Conservation (phyloP, 2,329 filamentous ascomycete genomes). For the Xylariaceae sp. region DNA sequence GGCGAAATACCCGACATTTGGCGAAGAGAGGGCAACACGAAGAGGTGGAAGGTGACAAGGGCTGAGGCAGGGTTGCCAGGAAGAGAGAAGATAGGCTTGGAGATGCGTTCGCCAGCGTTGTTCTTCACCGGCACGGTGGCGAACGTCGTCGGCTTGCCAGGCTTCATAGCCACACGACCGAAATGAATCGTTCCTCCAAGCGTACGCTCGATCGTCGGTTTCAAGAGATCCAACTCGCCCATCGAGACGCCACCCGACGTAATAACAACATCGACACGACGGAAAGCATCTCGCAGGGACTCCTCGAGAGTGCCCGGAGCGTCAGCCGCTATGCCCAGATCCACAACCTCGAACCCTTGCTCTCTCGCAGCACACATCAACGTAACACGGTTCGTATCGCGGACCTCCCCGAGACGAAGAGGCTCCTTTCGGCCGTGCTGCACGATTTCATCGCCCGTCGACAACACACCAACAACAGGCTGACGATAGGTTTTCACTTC, state of each 20-base stretch:
- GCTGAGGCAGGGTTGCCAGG: constrained; percentile 93
- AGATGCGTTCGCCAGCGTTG: constrained; percentile 48
- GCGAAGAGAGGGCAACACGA: constrained; percentile 83
- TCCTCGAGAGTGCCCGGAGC: constrained; percentile 69
- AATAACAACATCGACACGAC: constrained; percentile 73
- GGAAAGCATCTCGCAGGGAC: constrained; percentile 68
- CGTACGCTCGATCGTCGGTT: constrained; percentile 87
- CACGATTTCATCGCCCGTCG: constrained; percentile 92
- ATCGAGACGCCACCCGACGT: constrained; percentile 95
- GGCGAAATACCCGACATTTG: constrained; percentile 64
- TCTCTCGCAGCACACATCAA: constrained; percentile 71
- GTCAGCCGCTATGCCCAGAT: constrained; percentile 80
- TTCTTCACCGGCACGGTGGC: constrained; percentile 72
- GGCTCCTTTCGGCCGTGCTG: constrained; percentile 59
- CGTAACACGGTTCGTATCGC: constrained; percentile 88
- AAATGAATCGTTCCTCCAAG: constrained; percentile 94
- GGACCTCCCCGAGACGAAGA: constrained; percentile 74
- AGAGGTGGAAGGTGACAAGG: constrained; percentile 87
- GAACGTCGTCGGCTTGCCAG: constrained; percentile 95
- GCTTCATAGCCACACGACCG: constrained; percentile 94
- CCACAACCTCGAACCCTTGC: constrained; percentile 72
- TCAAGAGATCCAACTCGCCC: constrained; percentile 94
- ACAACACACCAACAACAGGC: constrained; percentile 79
- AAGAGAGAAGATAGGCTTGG: constrained; percentile 77
- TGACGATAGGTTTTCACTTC: constrained; percentile 68